Percentiles rank a stretch among this genome's conserved stretches.
Evolutionary conservation across 257 asterid species (phyloP).

Genomic region (Dorcoceras hygrometricum): DNA sequence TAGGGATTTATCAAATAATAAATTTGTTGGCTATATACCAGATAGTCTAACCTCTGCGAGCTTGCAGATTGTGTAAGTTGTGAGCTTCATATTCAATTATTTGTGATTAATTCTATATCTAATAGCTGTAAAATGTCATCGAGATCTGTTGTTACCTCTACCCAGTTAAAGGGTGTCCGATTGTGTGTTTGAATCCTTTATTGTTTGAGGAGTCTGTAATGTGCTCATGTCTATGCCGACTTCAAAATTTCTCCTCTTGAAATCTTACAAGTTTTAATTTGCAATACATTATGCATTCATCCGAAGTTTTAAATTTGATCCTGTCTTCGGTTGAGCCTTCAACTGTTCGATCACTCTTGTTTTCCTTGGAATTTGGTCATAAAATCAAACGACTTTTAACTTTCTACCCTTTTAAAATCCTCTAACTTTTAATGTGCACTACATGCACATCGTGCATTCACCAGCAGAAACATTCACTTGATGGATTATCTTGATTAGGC

Average conservation of each 20-base stretch:
- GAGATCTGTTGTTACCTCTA: neutral
- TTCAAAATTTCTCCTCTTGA: neutral
- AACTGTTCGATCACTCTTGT: neutral
- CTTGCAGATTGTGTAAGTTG: slow-evolving; percentile 83
- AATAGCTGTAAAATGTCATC: neutral
- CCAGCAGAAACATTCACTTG: neutral
- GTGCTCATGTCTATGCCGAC: neutral
- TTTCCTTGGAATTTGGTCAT: neutral
- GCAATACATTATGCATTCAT: neutral
- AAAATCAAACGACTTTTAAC: neutral
- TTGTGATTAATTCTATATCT: neutral
- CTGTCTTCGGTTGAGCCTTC: neutral
- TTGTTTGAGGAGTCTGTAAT: neutral
- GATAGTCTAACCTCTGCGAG: slow-evolving; percentile 67
- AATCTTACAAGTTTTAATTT: neutral
- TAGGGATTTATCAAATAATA: slow-evolving; percentile 90
- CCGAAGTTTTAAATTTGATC: neutral
- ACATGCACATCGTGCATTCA: neutral
- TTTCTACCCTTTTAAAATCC: neutral
- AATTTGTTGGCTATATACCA: slow-evolving; percentile 74
- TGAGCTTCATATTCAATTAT: neutral
- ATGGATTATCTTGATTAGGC: neutral
- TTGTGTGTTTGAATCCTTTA: neutral
- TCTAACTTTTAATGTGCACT: too few relatives aligned
- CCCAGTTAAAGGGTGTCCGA: neutral